Evolutionary conservation across 2,329 filamentous ascomycete genomes (phyloP), one percentile per base, ranked within the genome.

Genomic region (Pestalotiopsis sp.): DNA sequence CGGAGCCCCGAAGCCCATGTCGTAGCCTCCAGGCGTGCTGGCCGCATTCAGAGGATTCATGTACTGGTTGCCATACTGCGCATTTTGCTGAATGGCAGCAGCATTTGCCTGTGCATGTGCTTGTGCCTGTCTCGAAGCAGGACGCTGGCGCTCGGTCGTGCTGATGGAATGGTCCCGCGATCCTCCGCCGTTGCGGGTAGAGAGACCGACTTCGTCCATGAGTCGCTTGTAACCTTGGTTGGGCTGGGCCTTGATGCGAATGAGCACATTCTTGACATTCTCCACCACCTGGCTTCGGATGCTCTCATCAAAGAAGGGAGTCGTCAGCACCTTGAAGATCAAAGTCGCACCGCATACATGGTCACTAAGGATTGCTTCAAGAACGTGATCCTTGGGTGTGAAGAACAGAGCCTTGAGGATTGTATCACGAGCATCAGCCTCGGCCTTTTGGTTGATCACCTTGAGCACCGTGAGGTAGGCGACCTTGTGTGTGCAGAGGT

Each of bases 271-370:
- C 77, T 95, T 94, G 65, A 99, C 93, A 69, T 94, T 98, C 76
- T 97, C 94, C 4, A 97, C 90, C 25, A 98, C 94, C 75, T 98
- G 93, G 60, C 87, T 85, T 62, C 96, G 92, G 78, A 98, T 95
- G 66, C 86, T 90, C 79, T 99, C 96, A 73, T 99, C 96, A 72
- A 98, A 95, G 87, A 98, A 98, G 0, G 96, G 96, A 7, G 95
- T 98, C 0, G 96, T 98, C 68, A 99, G 86, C 41, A 98, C 95
- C 86, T 99, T 99, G 89, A 98, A 99, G 76, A 99, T 98, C 73
- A 99, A 84, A 0, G 95, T 98, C 3, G 95, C 94, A 67, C 96
- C 96, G 73, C 95, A 98, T 61, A 92, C 90, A 76, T 97, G 94
- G 78, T 99, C 96, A 70, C 90, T 92, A 41, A 99, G 85, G 70